Percentiles rank a stretch among this genome's conserved stretches.
Evolutionary conservation across 441 rosid genomes (phyloP).

Genomic region (Adansonia madagascariensis): DNA sequence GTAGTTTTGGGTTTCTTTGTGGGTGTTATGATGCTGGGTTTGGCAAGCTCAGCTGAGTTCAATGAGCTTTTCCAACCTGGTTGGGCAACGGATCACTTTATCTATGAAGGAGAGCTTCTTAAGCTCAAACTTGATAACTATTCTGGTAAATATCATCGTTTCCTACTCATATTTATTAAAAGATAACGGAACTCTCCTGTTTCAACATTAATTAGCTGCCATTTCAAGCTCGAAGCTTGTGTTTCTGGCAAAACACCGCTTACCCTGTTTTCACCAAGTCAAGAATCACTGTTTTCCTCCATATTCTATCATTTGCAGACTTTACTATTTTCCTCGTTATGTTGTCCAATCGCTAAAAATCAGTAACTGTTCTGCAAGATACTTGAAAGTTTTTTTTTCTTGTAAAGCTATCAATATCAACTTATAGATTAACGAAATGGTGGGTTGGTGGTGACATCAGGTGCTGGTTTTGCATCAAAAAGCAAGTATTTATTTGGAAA

Average conservation of each 20-base stretch:
- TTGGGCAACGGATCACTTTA: constrained; percentile 85
- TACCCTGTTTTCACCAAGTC: background rate
- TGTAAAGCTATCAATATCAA: background rate
- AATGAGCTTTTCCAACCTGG: constrained; percentile 74
- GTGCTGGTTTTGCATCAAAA: constrained; percentile 90
- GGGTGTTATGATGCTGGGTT: constrained; percentile 38
- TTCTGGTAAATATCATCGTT: constrained; percentile 58
- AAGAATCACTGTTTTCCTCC: background rate
- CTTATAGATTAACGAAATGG: background rate
- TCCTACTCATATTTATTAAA: background rate
- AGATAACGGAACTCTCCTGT: background rate
- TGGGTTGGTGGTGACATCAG: constrained; percentile 42
- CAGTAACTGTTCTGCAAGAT: background rate
- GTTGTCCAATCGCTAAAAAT: background rate
- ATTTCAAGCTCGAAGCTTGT: background rate
- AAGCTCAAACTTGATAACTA: constrained; percentile 82
- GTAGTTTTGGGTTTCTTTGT: constrained; percentile 34
- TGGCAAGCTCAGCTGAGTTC: constrained; percentile 53
- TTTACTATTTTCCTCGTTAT: background rate
- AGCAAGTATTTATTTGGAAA: constrained; percentile 89
- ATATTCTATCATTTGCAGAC: background rate
- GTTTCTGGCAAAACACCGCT: background rate
- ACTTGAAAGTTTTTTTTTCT: background rate
- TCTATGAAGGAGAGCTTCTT: constrained; percentile 79
- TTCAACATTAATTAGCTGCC: background rate